A percentile compares a stretch with the other conserved stretches of the same genome.
phyloP scores from a whole-genome alignment of 1,284 basidiomycete species.

The Golubevia sp. region DNA sequence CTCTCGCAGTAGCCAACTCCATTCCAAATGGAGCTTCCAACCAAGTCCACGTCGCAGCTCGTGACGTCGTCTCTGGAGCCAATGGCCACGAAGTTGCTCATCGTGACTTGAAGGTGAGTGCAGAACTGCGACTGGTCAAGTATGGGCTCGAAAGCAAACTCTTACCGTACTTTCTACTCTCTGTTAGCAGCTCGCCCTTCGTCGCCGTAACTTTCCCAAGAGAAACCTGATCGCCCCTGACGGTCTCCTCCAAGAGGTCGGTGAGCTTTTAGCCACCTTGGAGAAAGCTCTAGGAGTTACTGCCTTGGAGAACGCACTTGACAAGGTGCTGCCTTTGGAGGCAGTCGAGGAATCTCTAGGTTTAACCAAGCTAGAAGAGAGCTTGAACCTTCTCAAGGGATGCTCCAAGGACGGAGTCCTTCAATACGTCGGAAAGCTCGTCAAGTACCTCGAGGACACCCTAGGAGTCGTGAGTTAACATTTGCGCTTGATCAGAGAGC shows the following conservation, averaged over 20 bases:
- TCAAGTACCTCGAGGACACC: not conserved
- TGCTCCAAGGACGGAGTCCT: not conserved
- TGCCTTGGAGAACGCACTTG: not conserved
- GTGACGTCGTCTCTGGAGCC: not conserved
- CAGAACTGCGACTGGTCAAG: too few relatives aligned
- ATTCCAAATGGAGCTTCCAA: not conserved
- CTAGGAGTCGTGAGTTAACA: too few relatives aligned
- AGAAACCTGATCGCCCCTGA: not conserved
- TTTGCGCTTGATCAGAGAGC: too few relatives aligned
- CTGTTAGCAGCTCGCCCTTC: not conserved
- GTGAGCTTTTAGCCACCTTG: not conserved
- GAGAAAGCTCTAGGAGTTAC: not conserved
- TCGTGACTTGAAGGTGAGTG: too few relatives aligned
- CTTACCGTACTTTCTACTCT: not conserved
- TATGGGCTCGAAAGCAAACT: not conserved
- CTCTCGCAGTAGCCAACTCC: not conserved
- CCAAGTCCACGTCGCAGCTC: not conserved
- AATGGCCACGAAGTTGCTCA: not conserved
- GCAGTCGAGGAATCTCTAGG: not conserved
- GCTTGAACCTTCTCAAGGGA: not conserved
- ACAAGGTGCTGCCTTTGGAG: not conserved
- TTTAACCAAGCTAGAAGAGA: not conserved
- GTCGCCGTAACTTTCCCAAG: not conserved
- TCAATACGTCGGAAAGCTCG: not conserved
- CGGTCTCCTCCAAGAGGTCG: not conserved